Evolutionary conservation across 31 red algal species (phyloP).

Genomic region (Porphyra umbilicalis): DNA sequence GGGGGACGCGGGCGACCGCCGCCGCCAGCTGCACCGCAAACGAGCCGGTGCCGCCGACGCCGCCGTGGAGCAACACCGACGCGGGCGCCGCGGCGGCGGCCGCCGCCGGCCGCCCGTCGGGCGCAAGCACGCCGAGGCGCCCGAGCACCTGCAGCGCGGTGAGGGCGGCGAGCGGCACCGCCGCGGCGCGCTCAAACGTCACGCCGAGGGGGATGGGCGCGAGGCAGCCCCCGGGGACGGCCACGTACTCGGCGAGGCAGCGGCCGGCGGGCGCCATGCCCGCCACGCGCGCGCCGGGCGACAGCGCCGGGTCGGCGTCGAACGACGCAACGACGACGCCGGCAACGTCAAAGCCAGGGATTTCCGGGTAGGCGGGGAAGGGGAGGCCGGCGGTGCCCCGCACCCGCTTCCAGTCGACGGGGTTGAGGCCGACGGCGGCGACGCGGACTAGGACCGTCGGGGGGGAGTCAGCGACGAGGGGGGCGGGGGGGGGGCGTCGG

Average conservation of each 20-base stretch:
- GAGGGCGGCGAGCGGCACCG: background rate
- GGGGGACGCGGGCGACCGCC: background rate
- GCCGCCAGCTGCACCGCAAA: constrained; percentile 16
- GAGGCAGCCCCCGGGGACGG: background rate
- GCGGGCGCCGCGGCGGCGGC: background rate
- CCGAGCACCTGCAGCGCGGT: background rate
- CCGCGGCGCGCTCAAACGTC: background rate
- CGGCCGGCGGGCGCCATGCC: background rate
- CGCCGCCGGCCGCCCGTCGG: too few species aligned
- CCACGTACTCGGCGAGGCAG: background rate
- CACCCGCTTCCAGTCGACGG: background rate
- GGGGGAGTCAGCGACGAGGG: background rate
- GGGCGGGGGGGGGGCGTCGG: background rate
- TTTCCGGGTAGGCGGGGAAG: background rate
- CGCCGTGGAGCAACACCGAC: constrained; percentile 24
- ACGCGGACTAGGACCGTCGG: background rate
- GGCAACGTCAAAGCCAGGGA: background rate
- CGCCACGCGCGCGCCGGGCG: background rate
- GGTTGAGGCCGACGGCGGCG: background rate
- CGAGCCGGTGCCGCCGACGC: constrained; percentile 19
- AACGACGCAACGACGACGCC: background rate
- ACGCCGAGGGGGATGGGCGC: background rate
- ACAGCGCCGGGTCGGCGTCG: background rate
- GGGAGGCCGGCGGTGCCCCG: background rate
- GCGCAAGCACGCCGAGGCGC: background rate